Conservation (phyloP, 208 protist species). For the Giardia duodenalis region DNA sequence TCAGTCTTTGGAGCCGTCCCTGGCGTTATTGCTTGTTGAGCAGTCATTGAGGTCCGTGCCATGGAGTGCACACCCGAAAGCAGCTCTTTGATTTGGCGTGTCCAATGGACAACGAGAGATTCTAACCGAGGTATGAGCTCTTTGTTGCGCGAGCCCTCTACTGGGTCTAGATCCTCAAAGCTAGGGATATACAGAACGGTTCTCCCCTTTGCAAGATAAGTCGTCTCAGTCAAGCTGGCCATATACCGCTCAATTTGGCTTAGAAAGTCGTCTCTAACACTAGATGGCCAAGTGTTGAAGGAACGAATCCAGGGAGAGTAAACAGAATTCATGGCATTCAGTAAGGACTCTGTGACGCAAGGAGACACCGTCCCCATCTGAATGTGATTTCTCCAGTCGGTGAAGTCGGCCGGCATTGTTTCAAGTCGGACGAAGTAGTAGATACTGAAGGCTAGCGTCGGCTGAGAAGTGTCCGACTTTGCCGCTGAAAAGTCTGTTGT, state of each 20-base stretch:
- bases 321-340: constrained; percentile 2
- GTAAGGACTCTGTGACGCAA: not conserved
- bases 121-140: constrained; percentile 9
- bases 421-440: not conserved
- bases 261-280: constrained; percentile 14
- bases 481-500: not conserved
- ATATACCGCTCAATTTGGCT: constrained; percentile 13
- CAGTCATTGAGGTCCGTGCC: too few relatives aligned
- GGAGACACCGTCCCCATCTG: not conserved
- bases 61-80: not conserved
- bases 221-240: not conserved
- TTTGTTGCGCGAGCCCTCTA: not conserved
- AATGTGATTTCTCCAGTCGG: not conserved
- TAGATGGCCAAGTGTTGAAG: not conserved
- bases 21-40: not conserved
- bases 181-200: constrained; percentile 28
- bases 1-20: not conserved
- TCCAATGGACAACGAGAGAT: constrained; percentile 29
- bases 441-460: too few relatives aligned
- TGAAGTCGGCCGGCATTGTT: not conserved
- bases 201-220: not conserved
- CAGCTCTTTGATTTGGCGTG: constrained; percentile 20
- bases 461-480: too few relatives aligned
- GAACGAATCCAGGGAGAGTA: not conserved
- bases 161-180: constrained; percentile 7